Evolutionary conservation across 371 early-diverging fungal species (phyloP).

Genomic region (Catenaria anguillulae): DNA sequence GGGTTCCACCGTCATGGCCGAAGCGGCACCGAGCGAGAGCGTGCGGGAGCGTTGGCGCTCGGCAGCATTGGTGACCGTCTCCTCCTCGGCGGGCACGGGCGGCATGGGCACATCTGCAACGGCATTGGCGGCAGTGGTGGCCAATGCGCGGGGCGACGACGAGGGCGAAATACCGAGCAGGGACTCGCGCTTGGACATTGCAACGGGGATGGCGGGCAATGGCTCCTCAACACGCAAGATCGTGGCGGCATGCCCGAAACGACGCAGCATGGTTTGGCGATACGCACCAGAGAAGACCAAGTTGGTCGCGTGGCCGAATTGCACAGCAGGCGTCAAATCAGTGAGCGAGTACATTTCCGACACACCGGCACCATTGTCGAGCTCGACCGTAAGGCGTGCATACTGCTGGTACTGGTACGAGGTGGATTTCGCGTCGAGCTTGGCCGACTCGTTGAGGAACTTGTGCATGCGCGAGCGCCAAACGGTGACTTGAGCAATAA

Average conservation of each 20-base stretch:
- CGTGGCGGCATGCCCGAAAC: not conserved
- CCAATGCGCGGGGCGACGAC: too few relatives aligned
- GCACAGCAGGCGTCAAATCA: not conserved
- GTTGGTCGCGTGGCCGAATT: not conserved
- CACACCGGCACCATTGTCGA: not conserved
- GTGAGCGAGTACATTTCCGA: not conserved
- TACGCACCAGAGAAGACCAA: slow-evolving; percentile 1
- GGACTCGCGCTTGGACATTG: not conserved
- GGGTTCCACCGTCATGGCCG: not conserved
- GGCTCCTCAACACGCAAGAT: not conserved
- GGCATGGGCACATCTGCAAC: too few relatives aligned
- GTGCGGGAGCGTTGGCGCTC: not conserved
- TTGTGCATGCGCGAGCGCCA: slow-evolving; percentile 4
- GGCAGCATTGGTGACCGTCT: not conserved
- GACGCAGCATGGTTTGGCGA: not conserved
- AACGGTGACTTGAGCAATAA: not conserved
- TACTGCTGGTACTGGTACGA: not conserved
- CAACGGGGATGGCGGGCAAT: not conserved
- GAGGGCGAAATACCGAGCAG: too few relatives aligned
- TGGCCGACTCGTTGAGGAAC: not conserved
- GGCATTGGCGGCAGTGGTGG: too few relatives aligned
- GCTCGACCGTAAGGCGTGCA: not conserved
- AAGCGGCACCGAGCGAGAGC: not conserved
- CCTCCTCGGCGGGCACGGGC: too few relatives aligned
- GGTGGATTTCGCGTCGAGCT: not conserved